A percentile compares a stretch with the other conserved stretches of the same genome.
These are phyloP conservation scores for Lactarius psammicola DNA, from an alignment of 768 basidiomycete species.

Conservation along the genomic window DNA sequence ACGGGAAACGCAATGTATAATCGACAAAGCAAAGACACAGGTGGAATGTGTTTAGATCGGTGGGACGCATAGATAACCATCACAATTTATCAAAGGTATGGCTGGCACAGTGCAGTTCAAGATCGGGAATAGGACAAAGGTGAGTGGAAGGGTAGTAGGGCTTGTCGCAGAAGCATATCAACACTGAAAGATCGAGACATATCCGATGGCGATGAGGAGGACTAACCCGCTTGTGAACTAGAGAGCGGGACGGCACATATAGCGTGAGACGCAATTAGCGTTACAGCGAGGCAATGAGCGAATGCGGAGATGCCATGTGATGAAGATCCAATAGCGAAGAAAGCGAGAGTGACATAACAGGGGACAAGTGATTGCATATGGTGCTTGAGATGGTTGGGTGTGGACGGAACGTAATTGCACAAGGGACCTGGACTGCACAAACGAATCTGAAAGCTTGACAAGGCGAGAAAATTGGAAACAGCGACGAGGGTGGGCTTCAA, in stretches of 20 bases:
- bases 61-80: conserved; percentile 23
- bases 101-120: conserved; percentile 6
- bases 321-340: conserved; percentile 28
- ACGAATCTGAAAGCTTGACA: conserved; percentile 26
- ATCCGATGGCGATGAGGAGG: conserved; percentile 15
- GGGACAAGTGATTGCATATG: conserved; percentile 20
- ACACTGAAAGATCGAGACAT: conserved; percentile 13
- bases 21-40: conserved; percentile 22
- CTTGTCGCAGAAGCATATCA: conserved; percentile 23
- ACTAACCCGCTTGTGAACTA: conserved; percentile 4
- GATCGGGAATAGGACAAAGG: not conserved
- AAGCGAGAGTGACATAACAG: conserved; percentile 23
- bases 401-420: conserved; percentile 23
- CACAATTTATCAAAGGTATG: conserved; percentile 15
- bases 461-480: conserved; percentile 27
- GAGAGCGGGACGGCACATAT: conserved; percentile 2
- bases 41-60: conserved; percentile 22
- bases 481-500: conserved; percentile 25
- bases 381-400: conserved; percentile 21
- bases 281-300: not conserved
- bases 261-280: conserved; percentile 8
- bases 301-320: conserved; percentile 19
- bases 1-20: conserved; percentile 26
- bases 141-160: not conserved
- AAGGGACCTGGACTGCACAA: conserved; percentile 22